Base-by-base conservation (phyloP, 306 rosid species). In the Luffa acutangula region DNA sequence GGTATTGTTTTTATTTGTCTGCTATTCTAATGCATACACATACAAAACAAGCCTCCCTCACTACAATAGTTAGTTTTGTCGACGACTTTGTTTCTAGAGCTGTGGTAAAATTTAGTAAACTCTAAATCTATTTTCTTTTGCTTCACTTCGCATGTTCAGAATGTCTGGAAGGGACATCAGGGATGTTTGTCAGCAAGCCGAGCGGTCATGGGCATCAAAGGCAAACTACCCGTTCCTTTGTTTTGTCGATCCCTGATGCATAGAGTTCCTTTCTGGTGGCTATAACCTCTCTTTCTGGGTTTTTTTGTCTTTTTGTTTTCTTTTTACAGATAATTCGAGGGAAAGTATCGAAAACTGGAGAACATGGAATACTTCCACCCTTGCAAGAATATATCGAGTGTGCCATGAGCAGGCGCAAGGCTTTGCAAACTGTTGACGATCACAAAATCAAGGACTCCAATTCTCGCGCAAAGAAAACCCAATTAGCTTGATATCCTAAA, bases 161-260 rank as follows among this genome's bases (percentile, higher is more conserved):
- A 91, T 92, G 97, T 90, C 95, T 49, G 98, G 98, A 86, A 91
- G 98, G 86, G 97, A 92, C 82, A 94, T 94, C 63, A 87, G 89
- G 90, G 98, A 91, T 69, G 75, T 91, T 71, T 94, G 97, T 60
- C 92, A 85, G 83, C 97, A 92, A 86, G 98, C 98, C n/a, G 98
- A 94, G 85, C 85, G 97, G 45, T 86, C 90, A 3, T 91, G 97
- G 97, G 98, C 97, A 66, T 92, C 98, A 52, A 94, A 94, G 97
- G 98, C 85, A 84, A 46, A 56, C 67, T 46, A 49, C 51, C 73
- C 39, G 9, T 43, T 46, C 21, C 60, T 6, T 60, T 34, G 25
- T 51, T 41, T 52, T 33, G 14, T 53, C 42, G 14, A 45, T 34
- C 64, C 46, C 5, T 74, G 5, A 74, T 51, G 31, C 33, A 9